Conservation (phyloP, 148 eudicot genomes). For the Oxyria digyna region DNA sequence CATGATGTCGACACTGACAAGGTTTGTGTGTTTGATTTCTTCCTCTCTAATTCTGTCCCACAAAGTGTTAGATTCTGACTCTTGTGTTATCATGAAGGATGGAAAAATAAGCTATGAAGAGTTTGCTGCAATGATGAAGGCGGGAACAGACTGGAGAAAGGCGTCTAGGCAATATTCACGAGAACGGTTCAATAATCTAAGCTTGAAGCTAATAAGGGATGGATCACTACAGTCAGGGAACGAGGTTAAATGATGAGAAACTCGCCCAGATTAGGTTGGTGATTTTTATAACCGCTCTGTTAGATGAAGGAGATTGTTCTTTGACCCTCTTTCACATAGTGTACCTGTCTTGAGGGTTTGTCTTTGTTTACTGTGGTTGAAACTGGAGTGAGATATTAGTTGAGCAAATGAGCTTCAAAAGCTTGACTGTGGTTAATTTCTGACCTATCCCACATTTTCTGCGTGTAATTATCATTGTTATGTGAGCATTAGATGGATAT, state of each 20-base stretch:
- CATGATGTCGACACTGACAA: slow-evolving; percentile 89
- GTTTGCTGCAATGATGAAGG: slow-evolving; percentile 75
- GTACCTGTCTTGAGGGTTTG: not conserved
- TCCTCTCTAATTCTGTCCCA: not conserved
- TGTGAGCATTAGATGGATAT: not conserved
- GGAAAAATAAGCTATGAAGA: slow-evolving; percentile 73
- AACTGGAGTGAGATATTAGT: slow-evolving; percentile 1
- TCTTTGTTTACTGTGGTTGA: not conserved
- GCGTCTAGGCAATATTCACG: slow-evolving; percentile 78
- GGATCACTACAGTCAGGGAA: slow-evolving; percentile 33
- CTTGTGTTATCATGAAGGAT: slow-evolving; percentile 27
- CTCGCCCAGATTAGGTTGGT: not conserved
- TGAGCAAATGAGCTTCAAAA: not conserved
- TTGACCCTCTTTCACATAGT: not conserved
- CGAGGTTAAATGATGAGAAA: slow-evolving; percentile 16
- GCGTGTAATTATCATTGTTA: not conserved
- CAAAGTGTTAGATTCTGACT: not conserved
- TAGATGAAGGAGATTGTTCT: not conserved
- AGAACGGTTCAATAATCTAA: slow-evolving; percentile 57
- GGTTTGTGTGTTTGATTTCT: slow-evolving; percentile 29
- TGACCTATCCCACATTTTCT: not conserved
- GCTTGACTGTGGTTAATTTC: not conserved
- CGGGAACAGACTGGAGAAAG: slow-evolving; percentile 86
- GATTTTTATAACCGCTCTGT: not conserved
- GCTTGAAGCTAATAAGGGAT: slow-evolving; percentile 53